A percentile compares a stretch with the other conserved stretches of the same genome.
These are phyloP conservation scores for Crucibulum cyathiforme DNA, from an alignment of 1,284 basidiomycete genomes.

Conservation along the genomic window DNA sequence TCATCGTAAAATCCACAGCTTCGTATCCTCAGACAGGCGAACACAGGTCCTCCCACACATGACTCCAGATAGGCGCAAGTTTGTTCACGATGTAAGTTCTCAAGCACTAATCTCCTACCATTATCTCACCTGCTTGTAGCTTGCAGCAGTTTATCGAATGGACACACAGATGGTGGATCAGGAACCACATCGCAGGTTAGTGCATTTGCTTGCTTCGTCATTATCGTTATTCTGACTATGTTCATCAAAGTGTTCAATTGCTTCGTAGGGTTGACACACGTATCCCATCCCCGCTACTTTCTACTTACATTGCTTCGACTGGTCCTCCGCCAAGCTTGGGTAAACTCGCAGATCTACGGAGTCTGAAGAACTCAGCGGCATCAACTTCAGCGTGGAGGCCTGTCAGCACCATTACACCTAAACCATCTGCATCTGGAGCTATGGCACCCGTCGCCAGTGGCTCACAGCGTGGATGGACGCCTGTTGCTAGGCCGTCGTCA, in stretches of 20 bases:
- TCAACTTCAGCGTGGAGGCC: constrained; percentile 8
- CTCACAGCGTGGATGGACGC: neutral
- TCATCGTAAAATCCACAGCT: constrained; percentile 46
- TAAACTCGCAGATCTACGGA: constrained; percentile 62
- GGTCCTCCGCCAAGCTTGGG: constrained; percentile 50
- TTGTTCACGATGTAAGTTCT: constrained; percentile 72
- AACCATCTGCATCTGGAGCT: constrained; percentile 4
- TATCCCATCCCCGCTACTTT: constrained; percentile 74
- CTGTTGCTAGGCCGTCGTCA: neutral
- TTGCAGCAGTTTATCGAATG: constrained; percentile 81
- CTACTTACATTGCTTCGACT: constrained; percentile 44
- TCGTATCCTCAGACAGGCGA: constrained; percentile 71
- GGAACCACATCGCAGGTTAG: constrained; percentile 70
- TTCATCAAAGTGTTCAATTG: constrained; percentile 68
- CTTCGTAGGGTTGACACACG: constrained; percentile 82
- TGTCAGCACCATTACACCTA: constrained; percentile 1
- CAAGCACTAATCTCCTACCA: neutral
- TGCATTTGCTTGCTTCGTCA: neutral
- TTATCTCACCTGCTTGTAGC: constrained; percentile 37
- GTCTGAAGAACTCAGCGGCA: constrained; percentile 10
- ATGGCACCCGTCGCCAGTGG: neutral
- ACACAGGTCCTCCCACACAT: constrained; percentile 82
- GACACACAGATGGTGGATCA: constrained; percentile 85
- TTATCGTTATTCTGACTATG: neutral
- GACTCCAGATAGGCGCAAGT: constrained; percentile 78